A percentile compares a stretch with the other conserved stretches of the same genome.
Evolutionary conservation across 2,329 filamentous ascomycete species (phyloP).

Genomic region (Botrytis sinoallii): DNA sequence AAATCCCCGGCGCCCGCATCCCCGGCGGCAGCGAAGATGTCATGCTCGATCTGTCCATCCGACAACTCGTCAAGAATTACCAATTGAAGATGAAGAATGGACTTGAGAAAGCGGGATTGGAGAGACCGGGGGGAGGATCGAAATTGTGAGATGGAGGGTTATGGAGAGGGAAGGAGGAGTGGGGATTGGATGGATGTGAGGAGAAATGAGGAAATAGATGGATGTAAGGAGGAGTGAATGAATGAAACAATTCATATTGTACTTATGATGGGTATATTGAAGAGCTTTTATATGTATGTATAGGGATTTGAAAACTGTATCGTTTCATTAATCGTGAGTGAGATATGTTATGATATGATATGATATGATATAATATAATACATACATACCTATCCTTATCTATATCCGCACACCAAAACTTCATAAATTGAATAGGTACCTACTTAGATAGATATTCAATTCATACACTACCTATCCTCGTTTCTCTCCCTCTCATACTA

Average conservation of each 20-base stretch:
- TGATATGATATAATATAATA: not conserved
- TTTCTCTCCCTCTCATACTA: too few relatives aligned
- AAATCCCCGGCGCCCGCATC: constrained; percentile 60
- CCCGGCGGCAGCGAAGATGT: constrained; percentile 73
- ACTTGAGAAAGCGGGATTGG: constrained; percentile 40
- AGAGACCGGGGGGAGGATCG: constrained; percentile 38
- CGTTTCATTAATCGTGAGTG: too few relatives aligned
- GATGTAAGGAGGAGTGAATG: not conserved
- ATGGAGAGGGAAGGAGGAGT: too few relatives aligned
- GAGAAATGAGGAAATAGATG: not conserved
- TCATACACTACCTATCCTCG: too few relatives aligned
- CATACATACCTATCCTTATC: not conserved
- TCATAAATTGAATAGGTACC: not conserved
- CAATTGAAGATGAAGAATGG: constrained; percentile 48
- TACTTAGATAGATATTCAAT: too few relatives aligned
- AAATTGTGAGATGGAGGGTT: constrained; percentile 37
- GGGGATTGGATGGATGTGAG: not conserved
- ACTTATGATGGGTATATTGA: too few relatives aligned
- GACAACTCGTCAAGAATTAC: constrained; percentile 70
- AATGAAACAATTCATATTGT: not conserved
- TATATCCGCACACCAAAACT: not conserved
- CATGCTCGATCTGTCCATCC: constrained; percentile 64
- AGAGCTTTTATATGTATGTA: not conserved
- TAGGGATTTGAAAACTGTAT: not conserved
- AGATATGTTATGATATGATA: too few relatives aligned